Conservation (phyloP, 768 basidiomycete genomes). For the Rhizopogon salebrosus region DNA sequence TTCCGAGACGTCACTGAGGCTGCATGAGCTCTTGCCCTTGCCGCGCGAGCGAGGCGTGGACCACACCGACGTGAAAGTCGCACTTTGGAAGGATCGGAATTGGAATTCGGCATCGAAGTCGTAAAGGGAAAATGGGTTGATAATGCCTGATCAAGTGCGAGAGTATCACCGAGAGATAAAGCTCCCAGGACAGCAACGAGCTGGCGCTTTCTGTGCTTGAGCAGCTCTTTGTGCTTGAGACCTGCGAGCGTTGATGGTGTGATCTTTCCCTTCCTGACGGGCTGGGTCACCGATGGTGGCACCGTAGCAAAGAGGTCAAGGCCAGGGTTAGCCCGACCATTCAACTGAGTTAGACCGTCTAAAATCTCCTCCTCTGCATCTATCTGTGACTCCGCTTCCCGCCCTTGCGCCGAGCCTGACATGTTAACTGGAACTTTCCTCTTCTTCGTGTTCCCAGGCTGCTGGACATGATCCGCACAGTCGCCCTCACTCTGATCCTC, state of each 20-base stretch:
- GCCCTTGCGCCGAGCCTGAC: conserved; percentile 35
- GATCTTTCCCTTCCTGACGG: conserved; percentile 39
- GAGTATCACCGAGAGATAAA: conserved; percentile 58
- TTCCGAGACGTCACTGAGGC: conserved; percentile 5
- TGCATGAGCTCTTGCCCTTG: conserved; percentile 16
- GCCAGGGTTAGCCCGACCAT: conserved; percentile 19
- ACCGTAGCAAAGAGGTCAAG: conserved; percentile 15
- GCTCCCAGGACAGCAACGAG: conserved; percentile 66
- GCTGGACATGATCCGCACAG: conserved; percentile 63
- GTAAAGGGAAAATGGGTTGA: conserved; percentile 36
- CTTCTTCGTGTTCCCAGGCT: conserved; percentile 85
- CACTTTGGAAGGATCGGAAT: conserved; percentile 29
- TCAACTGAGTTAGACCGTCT: conserved; percentile 21
- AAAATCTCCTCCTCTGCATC: conserved; percentile 38
- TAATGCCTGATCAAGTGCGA: conserved; percentile 76
- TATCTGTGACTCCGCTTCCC: conserved; percentile 36
- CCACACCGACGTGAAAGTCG: conserved; percentile 52
- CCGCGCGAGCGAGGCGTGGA: conserved; percentile 46
- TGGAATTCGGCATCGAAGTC: conserved; percentile 31
- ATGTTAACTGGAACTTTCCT: conserved; percentile 75
- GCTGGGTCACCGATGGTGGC: conserved; percentile 15
- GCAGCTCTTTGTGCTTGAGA: conserved; percentile 69
- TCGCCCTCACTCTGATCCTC: conserved; percentile 57
- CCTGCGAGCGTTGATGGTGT: conserved; percentile 61
- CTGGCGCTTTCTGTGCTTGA: conserved; percentile 65